Conservation (phyloP, 495 filamentous ascomycete genomes). For the Xylaria telfairii region DNA sequence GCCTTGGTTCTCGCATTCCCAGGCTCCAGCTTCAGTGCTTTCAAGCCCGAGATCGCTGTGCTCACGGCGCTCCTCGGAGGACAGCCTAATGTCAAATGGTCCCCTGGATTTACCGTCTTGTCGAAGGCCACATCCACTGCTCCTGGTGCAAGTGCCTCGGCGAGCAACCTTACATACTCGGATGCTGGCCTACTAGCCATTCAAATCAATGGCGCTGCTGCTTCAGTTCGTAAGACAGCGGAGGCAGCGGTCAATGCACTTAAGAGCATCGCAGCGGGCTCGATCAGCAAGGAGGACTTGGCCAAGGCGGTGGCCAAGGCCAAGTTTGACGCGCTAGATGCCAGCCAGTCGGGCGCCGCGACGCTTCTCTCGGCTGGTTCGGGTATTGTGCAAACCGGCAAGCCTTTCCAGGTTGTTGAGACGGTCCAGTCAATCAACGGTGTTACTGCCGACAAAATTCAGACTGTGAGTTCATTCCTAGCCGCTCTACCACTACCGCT, state of each 20-base stretch:
- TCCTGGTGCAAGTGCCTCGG: slow-evolving; percentile 69
- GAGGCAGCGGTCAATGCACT: slow-evolving; percentile 77
- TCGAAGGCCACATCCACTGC: slow-evolving; percentile 72
- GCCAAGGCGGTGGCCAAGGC: slow-evolving; percentile 90
- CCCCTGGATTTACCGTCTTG: slow-evolving; percentile 87
- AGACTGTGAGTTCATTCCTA: slow-evolving; percentile 70
- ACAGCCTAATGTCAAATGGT: slow-evolving; percentile 92
- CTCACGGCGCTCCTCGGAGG: slow-evolving; percentile 91
- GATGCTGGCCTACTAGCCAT: slow-evolving; percentile 91
- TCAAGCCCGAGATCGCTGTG: slow-evolving; percentile 89
- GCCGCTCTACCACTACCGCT: background rate
- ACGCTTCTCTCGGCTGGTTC: slow-evolving; percentile 58
- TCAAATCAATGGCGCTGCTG: slow-evolving; percentile 73
- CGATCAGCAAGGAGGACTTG: slow-evolving; percentile 80
- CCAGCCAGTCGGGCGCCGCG: slow-evolving; percentile 70
- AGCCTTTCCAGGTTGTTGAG: slow-evolving; percentile 86
- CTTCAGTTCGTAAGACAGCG: slow-evolving; percentile 63
- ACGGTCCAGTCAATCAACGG: slow-evolving; percentile 77
- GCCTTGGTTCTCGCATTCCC: slow-evolving; percentile 90
- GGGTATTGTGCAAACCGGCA: slow-evolving; percentile 73
- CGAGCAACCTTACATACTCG: slow-evolving; percentile 84
- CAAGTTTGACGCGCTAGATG: slow-evolving; percentile 91
- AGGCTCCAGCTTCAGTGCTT: slow-evolving; percentile 77
- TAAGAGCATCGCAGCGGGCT: slow-evolving; percentile 76
- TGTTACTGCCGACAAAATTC: slow-evolving; percentile 83